Base-by-base conservation (phyloP, 2,329 filamentous ascomycete species). In the Chrysoporthe deuterocubensis region DNA sequence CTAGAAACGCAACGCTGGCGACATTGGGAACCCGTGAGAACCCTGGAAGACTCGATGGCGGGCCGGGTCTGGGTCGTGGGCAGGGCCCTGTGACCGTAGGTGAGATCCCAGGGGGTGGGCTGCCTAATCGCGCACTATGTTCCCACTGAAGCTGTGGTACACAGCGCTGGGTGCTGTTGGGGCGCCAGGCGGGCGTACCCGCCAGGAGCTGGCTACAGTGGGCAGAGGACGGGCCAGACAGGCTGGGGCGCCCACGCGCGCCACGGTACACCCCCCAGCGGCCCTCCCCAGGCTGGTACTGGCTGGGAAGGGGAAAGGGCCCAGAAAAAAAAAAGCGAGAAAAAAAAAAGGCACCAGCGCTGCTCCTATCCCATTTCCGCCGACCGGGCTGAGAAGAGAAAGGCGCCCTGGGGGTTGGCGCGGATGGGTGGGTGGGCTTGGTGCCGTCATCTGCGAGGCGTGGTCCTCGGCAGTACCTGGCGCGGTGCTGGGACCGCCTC, bases 401-500 rank as follows among this genome's bases (percentile, higher is more conserved):
- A 61, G 18, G 40, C 58, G 21, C 42, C n/a, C 21, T 37, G 16
- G 18, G 40, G 34, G 40, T 26, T 26, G 26, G 26, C 26, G 26
- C 26, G 26, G 26, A 26, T 26, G 26, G 26, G 26, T 26, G 26
- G 26, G 26, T 26, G 26, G 26, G 26, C 26, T 26, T 26, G 26
- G 67, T 62, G 58, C 50, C 67, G 63, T 66, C 63, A 66, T 62
- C 62, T 66, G 67, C 58, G 63, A 62, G 48, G 59, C 21, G 52
- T 66, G 67, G 61, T 62, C 58, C 57, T 54, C 56, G 62, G 63
- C 16, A 59, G 66, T 68, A 68, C 66, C 21, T 66, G 40, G 54
- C 13, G 4, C 9, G 5, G 40, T 58, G 63, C 63, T 40, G 67
- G 43, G 44, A 32, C 32, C 34, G 6, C 32, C 57, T 44, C 34